These are phyloP conservation scores for Kazachstania martiniae DNA, from an alignment of 805 yeast genomes.

Conservation along the genomic window DNA sequence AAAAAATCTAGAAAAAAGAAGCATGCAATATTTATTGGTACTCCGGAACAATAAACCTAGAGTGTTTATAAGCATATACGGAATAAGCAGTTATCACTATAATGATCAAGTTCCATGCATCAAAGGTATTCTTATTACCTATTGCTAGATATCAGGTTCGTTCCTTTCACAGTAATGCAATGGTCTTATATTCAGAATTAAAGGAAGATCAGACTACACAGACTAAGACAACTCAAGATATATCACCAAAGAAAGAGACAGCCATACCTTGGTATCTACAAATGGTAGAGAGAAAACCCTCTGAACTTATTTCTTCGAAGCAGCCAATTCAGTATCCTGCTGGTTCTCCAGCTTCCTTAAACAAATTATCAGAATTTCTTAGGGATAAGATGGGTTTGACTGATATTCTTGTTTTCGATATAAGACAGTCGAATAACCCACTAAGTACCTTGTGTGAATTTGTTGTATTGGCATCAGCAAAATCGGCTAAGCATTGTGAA, in stretches of 20 bases:
- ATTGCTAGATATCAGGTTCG: too few relatives aligned
- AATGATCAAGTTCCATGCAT: too few relatives aligned
- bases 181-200: too few relatives aligned
- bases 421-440: slow-evolving; percentile 27
- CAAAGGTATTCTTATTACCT: too few relatives aligned
- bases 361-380: slow-evolving; percentile 28
- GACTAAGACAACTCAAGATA: not conserved
- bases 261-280: slow-evolving; percentile 54
- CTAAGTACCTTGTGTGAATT: slow-evolving; percentile 30
- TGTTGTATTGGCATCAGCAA: slow-evolving; percentile 64
- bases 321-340: slow-evolving; percentile 45
- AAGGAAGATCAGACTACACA: not conserved
- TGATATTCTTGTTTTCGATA: slow-evolving; percentile 55
- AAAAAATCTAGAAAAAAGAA: too few relatives aligned
- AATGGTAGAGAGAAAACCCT: slow-evolving; percentile 22
- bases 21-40: too few relatives aligned
- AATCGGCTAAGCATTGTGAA: slow-evolving; percentile 62
- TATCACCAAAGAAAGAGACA: not conserved
- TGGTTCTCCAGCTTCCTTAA: slow-evolving; percentile 43
- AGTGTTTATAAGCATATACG: too few relatives aligned
- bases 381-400: slow-evolving; percentile 54
- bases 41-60: too few relatives aligned
- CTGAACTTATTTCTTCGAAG: slow-evolving; percentile 6
- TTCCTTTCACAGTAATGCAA: too few relatives aligned
- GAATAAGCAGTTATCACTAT: too few relatives aligned